A percentile compares a stretch with the other conserved stretches of the same genome.
phyloP scores from a whole-genome alignment of 768 basidiomycete species.

The Phanerochaete sordida region DNA sequence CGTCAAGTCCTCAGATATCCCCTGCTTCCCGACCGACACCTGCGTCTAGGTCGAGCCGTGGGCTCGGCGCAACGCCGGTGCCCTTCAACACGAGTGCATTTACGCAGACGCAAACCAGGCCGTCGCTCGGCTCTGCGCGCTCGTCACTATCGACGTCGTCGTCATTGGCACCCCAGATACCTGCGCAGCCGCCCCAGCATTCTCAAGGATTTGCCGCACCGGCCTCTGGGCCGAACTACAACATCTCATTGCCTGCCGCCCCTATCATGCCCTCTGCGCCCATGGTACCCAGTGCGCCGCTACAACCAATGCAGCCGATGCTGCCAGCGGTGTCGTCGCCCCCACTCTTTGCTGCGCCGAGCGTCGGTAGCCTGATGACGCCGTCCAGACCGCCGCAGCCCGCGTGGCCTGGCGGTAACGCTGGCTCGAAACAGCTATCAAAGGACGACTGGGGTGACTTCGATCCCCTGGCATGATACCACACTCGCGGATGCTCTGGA shows the following conservation, averaged over 20 bases:
- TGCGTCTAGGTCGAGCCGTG: constrained; percentile 14
- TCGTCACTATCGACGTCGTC: constrained; percentile 12
- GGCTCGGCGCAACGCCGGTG: constrained; percentile 36
- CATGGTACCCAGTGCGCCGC: constrained; percentile 20
- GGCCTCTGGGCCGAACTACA: constrained; percentile 53
- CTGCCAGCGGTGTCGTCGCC: constrained; percentile 22
- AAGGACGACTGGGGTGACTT: constrained; percentile 81
- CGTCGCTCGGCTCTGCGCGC: constrained; percentile 9
- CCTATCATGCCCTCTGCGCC: constrained; percentile 18
- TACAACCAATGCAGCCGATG: constrained; percentile 19
- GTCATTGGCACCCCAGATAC: constrained; percentile 8
- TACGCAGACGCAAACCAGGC: constrained; percentile 8
- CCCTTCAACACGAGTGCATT: constrained; percentile 31
- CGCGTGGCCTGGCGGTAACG: constrained; percentile 32
- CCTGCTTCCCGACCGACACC: constrained; percentile 24
- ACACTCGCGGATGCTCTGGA: constrained; percentile 3
- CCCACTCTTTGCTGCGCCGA: constrained; percentile 8
- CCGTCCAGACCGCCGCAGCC: constrained; percentile 63
- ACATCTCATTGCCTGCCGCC: constrained; percentile 38
- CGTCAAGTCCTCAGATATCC: constrained; percentile 36
- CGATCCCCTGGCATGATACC: constrained; percentile 60
- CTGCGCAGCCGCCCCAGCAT: background rate
- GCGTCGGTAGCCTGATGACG: constrained; percentile 50
- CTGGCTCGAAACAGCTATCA: constrained; percentile 43
- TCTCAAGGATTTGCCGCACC: constrained; percentile 27